Evolutionary conservation across 2,329 filamentous ascomycete genomes (phyloP).

Genomic region (Pseudofabraea citricarpa): DNA sequence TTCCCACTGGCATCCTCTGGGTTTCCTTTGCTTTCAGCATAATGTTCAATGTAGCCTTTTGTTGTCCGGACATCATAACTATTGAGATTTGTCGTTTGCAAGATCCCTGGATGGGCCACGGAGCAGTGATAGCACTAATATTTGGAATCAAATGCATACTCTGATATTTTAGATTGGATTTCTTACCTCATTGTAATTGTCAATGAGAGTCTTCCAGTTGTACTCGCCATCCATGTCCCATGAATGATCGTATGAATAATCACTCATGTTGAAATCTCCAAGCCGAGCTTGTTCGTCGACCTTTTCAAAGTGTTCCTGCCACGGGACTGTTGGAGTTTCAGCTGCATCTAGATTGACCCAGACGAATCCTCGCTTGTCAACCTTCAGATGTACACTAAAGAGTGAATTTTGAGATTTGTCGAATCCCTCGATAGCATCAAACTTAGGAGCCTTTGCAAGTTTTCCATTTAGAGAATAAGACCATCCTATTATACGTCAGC

Average conservation of each 20-base stretch:
- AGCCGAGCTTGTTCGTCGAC: slow-evolving; percentile 22
- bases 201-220: slow-evolving; percentile 37
- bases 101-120: slow-evolving; percentile 36
- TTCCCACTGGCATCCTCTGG: neutral
- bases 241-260: slow-evolving; percentile 24
- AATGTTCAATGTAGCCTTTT: slow-evolving; percentile 27
- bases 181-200: slow-evolving; percentile 41
- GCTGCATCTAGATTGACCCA: slow-evolving; percentile 29
- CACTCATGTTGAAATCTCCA: slow-evolving; percentile 18
- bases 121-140: slow-evolving; percentile 42
- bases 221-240: slow-evolving; percentile 31
- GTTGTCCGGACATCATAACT: slow-evolving; percentile 35
- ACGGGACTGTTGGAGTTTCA: slow-evolving; percentile 16
- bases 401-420: slow-evolving; percentile 31
- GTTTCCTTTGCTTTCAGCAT: too few species aligned
- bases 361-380: slow-evolving; percentile 28
- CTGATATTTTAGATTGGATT: neutral
- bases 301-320: slow-evolving; percentile 3
- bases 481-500: slow-evolving; percentile 28
- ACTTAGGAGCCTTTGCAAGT: slow-evolving; percentile 38
- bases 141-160: neutral
- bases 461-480: slow-evolving; percentile 37
- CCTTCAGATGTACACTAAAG: slow-evolving; percentile 28
- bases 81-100: slow-evolving; percentile 27
- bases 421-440: slow-evolving; percentile 33